Base-by-base conservation (phyloP, 1,139 yeast genomes). In the Suhomyces panamericanus region DNA sequence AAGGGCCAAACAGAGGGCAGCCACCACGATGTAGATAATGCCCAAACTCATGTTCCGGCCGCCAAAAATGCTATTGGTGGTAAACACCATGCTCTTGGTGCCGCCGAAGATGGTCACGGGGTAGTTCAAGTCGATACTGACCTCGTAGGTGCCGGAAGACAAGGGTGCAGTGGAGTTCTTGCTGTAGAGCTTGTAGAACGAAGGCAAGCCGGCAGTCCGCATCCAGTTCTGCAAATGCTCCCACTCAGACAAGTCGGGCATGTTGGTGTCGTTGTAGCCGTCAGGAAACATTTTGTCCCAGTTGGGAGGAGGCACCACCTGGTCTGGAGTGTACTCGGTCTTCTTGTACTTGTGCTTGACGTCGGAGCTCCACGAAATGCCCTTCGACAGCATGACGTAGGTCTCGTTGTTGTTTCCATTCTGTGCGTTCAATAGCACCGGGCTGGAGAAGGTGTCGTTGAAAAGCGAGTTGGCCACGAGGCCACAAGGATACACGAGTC, bases 131-230 rank as follows among this genome's bases (percentile, higher is more conserved):
- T 68, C 84, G 42, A 86, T 73, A 41, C 76, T 74, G 15, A 85
- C 61, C 50, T 79, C 73, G 55, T 85, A 85, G 17, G 78, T 75
- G 4, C 93, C 93, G 6, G 80, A 73, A 1, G 64, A 51, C 46
- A 86, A 61, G 1, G 77, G 59, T 8, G 67, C 73, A 4, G 78
- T 68, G 13, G 71, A 72, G 59, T 83, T 84, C 49, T 77, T 73
- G 16, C 85, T 79, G 47, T 85, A 83, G 28, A 85, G 63, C 57
- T 85, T 86, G 68, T 82, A 78, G 59, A 84, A 84, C 10, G 78
- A 71, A 22, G 91, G 85, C 48, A 86, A 70, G 0, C 89, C 91
- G 0, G 93, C 89, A 1, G 93, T 85, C 55, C 90, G 75, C 95
- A 86, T 86, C 95, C 95, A 86, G 58, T 85, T 86, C 63, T 85